These are phyloP conservation scores for Erodium maritimum DNA, from an alignment of 345 rosid genomes.

Conservation along the genomic window DNA sequence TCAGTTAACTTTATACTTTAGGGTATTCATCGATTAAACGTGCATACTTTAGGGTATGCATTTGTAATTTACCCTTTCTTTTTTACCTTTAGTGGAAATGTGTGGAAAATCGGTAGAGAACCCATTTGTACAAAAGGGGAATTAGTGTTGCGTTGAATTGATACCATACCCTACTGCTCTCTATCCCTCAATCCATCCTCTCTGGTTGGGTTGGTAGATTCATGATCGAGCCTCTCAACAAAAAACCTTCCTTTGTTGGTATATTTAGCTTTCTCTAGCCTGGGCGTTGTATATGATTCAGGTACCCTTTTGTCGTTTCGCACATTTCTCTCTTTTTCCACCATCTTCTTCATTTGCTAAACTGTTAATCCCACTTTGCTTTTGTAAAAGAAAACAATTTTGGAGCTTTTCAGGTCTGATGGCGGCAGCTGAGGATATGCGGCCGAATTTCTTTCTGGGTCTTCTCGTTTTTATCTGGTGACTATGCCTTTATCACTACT, in stretches of 20 bases:
- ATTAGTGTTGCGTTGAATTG: constrained; percentile 4
- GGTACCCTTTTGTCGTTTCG: constrained; percentile 4
- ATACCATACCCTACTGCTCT: constrained; percentile 3
- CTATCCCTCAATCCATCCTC: neutral
- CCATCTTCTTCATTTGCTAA: neutral
- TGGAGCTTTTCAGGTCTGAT: constrained; percentile 13
- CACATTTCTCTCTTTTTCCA: too few relatives aligned
- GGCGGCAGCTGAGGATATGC: constrained; percentile 12
- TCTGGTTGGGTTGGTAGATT: constrained; percentile 7
- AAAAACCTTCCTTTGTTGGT: too few relatives aligned
- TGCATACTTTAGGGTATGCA: too few relatives aligned
- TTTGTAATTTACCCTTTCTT: too few relatives aligned
- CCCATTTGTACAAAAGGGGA: constrained; percentile 19
- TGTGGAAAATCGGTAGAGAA: constrained; percentile 25
- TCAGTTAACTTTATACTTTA: too few relatives aligned
- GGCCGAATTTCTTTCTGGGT: constrained; percentile 3
- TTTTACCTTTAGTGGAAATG: constrained; percentile 29
- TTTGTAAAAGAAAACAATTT: constrained; percentile 1
- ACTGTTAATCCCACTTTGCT: constrained; percentile 4
- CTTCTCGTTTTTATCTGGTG: too few relatives aligned
- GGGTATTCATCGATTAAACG: too few relatives aligned
- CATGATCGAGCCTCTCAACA: too few relatives aligned
- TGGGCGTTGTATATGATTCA: constrained; percentile 19
- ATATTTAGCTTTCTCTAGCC: neutral
- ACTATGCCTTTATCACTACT: too few relatives aligned